phyloP scores from a whole-genome alignment of 805 yeast species.

The Myxozyma kluyveri region DNA sequence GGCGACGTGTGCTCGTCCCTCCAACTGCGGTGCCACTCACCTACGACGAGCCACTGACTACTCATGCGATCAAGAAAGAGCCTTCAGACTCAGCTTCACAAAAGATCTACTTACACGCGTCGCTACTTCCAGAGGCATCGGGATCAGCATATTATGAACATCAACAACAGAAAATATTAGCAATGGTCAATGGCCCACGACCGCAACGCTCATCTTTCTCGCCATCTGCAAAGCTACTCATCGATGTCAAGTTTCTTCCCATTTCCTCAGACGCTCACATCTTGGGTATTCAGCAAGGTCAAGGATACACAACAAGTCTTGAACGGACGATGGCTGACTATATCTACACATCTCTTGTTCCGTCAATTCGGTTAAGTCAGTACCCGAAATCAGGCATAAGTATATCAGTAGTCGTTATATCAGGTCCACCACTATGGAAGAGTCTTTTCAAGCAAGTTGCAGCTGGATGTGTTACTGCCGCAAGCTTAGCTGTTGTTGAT shows the following conservation, averaged over 20 bases:
- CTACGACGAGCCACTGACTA: conserved; percentile 1
- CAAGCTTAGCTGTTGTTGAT: conserved; percentile 75
- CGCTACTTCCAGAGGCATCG: conserved; percentile 64
- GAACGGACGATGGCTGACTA: conserved; percentile 47
- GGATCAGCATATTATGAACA: conserved; percentile 82
- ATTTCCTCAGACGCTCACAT: conserved; percentile 45
- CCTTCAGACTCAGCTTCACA: conserved; percentile 33
- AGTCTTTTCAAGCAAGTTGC: conserved; percentile 40
- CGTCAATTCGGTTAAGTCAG: conserved; percentile 57
- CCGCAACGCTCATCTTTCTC: conserved; percentile 75
- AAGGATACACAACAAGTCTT: conserved; percentile 34
- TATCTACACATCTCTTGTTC: conserved; percentile 51
- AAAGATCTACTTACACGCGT: conserved; percentile 50
- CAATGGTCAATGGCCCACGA: conserved; percentile 82
- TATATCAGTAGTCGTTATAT: conserved; percentile 65
- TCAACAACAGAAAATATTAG: conserved; percentile 57
- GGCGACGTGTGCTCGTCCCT: conserved; percentile 34
- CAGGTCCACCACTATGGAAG: conserved; percentile 42
- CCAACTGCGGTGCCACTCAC: conserved; percentile 20
- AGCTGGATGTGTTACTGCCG: conserved; percentile 47
- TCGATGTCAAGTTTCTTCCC: conserved; percentile 55
- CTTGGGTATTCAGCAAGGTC: conserved; percentile 20
- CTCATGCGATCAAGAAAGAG: neutral
- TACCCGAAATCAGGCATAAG: conserved; percentile 92
- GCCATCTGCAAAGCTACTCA: conserved; percentile 63